Conservation (phyloP, 306 rosid genomes). For the Ormosia semicastrata region DNA sequence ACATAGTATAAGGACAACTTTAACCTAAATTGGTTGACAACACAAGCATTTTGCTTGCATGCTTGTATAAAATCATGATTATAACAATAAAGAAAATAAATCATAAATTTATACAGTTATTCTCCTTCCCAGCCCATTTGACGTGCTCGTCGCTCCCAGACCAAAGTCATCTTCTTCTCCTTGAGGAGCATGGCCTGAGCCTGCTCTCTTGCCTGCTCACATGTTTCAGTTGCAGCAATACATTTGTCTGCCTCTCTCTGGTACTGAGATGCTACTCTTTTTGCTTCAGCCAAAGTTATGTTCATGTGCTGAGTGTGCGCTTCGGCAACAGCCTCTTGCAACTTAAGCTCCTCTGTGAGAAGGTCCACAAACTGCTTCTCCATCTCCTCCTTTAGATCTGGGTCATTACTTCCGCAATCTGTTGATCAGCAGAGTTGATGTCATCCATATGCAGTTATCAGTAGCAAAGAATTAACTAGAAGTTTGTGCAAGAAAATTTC, state of each 20-base stretch:
- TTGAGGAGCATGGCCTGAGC: conserved; percentile 68
- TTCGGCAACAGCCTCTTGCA: conserved; percentile 77
- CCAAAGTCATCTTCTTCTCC: conserved; percentile 69
- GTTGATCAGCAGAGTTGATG: conserved; percentile 28
- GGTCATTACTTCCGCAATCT: conserved; percentile 93
- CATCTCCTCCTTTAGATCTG: conserved; percentile 92
- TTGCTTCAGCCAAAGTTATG: conserved; percentile 81
- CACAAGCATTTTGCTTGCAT: conserved; percentile 59
- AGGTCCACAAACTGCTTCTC: conserved; percentile 97
- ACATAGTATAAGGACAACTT: conserved; percentile 21
- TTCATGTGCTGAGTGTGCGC: conserved; percentile 83
- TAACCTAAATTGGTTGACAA: conserved; percentile 32
- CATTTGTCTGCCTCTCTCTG: conserved; percentile 97
- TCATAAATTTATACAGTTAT: conserved; percentile 24
- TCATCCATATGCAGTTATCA: not conserved
- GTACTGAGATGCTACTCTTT: conserved; percentile 85
- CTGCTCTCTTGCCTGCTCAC: conserved; percentile 89
- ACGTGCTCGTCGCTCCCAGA: conserved; percentile 87
- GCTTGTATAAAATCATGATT: conserved; percentile 36
- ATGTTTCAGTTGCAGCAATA: conserved; percentile 86
- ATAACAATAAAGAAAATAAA: conserved; percentile 33
- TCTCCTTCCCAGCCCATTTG: conserved; percentile 89
- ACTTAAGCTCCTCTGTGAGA: conserved; percentile 79
- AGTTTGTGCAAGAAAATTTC: not conserved
- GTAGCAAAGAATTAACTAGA: not conserved